Evolutionary conservation across 1,284 basidiomycete genomes (phyloP).

Genomic region (Melampsora medusae): DNA sequence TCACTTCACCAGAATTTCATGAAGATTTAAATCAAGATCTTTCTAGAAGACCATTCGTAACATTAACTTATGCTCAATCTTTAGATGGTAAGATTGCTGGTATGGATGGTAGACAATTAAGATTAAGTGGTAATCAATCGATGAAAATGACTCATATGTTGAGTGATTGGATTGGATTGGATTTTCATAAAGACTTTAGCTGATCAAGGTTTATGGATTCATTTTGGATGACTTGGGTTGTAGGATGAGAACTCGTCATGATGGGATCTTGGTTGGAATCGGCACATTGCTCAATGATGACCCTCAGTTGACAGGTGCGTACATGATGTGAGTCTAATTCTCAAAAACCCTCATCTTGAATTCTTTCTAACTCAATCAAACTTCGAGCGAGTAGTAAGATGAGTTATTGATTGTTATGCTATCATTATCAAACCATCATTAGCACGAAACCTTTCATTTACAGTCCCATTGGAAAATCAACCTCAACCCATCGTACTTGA

Average conservation of each 20-base stretch:
- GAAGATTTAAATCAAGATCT: background rate
- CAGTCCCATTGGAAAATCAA: slow-evolving; percentile 54
- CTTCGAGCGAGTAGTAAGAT: slow-evolving; percentile 10
- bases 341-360: too few relatives aligned
- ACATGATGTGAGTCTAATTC: background rate
- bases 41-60: slow-evolving; percentile 57
- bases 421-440: slow-evolving; percentile 54
- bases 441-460: slow-evolving; percentile 53
- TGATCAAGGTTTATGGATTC: slow-evolving; percentile 65
- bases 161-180: slow-evolving; percentile 45
- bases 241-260: slow-evolving; percentile 67
- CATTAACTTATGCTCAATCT: slow-evolving; percentile 92
- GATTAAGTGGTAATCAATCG: slow-evolving; percentile 79
- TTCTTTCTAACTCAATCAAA: background rate
- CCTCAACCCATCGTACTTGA: slow-evolving; percentile 86
- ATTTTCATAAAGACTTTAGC: slow-evolving; percentile 58
- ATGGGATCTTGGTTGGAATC: slow-evolving; percentile 86
- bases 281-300: slow-evolving; percentile 87
- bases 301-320: slow-evolving; percentile 83
- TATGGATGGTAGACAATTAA: slow-evolving; percentile 68
- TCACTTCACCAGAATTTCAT: slow-evolving; percentile 9
- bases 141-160: slow-evolving; percentile 94
- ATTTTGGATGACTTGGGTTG: background rate
- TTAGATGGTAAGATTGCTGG: slow-evolving; percentile 90
- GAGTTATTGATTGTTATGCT: background rate